Conservation (phyloP, 2,329 filamentous ascomycete species). For the Annulohypoxylon truncatum region DNA sequence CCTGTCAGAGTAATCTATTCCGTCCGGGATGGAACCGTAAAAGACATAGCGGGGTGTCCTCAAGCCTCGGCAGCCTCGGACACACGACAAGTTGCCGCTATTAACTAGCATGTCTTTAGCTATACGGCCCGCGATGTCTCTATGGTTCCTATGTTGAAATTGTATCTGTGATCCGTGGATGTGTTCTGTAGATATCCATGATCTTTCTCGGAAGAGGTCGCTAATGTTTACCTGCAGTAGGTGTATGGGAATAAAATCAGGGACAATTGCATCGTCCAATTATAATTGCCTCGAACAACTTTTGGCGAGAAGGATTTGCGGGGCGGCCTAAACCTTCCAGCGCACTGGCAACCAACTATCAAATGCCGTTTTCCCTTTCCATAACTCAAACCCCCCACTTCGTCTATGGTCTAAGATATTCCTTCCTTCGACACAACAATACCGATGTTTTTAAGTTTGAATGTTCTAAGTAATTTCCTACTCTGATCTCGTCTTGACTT, state of each 20-base stretch:
- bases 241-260: not conserved
- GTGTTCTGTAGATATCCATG: not conserved
- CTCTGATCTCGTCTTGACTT: not conserved
- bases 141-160: not conserved
- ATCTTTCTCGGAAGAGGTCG: not conserved
- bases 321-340: not conserved
- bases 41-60: constrained; percentile 6
- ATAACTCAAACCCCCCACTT: not conserved
- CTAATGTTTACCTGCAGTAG: constrained; percentile 1
- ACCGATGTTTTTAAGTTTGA: not conserved
- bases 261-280: constrained; percentile 10
- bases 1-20: constrained; percentile 1
- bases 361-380: not conserved
- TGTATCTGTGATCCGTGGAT: not conserved
- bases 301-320: not conserved
- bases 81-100: constrained; percentile 11
- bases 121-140: not conserved
- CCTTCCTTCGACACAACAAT: constrained; percentile 3
- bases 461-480: not conserved
- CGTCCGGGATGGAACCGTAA: not conserved
- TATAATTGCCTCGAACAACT: not conserved
- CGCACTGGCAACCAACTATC: not conserved
- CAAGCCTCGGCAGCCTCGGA: constrained; percentile 22
- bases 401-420: not conserved
- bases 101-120: not conserved